Evolutionary conservation across 1,284 basidiomycete genomes (phyloP).

Genomic region (Waitea zeae): DNA sequence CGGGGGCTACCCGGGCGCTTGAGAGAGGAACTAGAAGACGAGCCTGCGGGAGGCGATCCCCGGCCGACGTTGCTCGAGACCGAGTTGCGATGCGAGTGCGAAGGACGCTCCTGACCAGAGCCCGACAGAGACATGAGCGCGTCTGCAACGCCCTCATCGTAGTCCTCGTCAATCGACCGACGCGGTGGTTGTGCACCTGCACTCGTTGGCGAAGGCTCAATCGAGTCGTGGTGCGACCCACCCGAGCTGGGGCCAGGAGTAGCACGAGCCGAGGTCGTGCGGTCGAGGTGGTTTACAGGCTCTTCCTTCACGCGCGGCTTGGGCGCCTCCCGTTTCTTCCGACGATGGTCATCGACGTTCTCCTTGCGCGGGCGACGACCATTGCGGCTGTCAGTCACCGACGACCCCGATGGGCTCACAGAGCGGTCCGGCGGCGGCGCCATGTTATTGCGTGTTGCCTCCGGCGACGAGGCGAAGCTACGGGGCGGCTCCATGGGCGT

Average conservation of each 20-base stretch:
- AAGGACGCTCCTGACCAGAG: conserved; percentile 22
- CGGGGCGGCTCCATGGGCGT: conserved; percentile 1
- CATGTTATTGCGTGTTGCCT: no score
- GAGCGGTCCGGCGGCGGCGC: no score
- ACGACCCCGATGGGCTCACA: no score
- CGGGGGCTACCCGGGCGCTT: conserved; percentile 54
- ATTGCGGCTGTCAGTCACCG: conserved; percentile 3
- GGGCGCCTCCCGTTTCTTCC: conserved; percentile 18
- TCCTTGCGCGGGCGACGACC: conserved; percentile 15
- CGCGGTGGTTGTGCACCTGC: conserved; percentile 39
- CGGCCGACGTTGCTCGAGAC: conserved; percentile 12
- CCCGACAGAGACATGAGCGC: conserved; percentile 44
- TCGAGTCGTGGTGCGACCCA: conserved; percentile 29
- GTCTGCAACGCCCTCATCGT: conserved; percentile 63
- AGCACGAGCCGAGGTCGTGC: conserved; percentile 15
- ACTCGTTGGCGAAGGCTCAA: conserved; percentile 52
- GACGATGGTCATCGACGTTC: no score
- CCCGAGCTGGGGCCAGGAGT: conserved; percentile 48
- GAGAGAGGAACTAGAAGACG: conserved; percentile 7
- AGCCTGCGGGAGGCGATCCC: conserved; percentile 12
- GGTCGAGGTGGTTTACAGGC: conserved; percentile 8
- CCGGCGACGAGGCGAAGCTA: no score
- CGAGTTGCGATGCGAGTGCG: conserved; percentile 12
- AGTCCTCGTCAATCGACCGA: conserved; percentile 63
- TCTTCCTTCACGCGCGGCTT: conserved; percentile 21